Base-by-base conservation (phyloP, 1,284 basidiomycete species). In the Tetrapyrgos nigripes region DNA sequence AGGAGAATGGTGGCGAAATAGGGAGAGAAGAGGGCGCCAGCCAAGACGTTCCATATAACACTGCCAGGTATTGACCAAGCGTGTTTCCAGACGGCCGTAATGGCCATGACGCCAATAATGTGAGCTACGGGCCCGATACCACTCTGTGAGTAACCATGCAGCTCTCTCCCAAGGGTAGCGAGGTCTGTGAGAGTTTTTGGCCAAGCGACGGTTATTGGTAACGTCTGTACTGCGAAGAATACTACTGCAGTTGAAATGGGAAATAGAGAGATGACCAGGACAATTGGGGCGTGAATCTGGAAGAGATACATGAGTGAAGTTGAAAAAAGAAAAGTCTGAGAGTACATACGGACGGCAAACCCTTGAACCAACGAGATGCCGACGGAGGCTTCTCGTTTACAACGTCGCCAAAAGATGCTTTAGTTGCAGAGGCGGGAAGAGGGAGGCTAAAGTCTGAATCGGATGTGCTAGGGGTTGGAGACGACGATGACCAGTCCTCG, bases 21-120 rank as follows among this genome's bases (percentile, higher is more conserved):
- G 4, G 94, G 92, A 19, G 91, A 89, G 69, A 96, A 90, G 3
- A 96, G 75, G 11, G 92, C 92, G 37, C 94, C 94, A 11, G 91
- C 89, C n/a, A 96, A 81, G 35, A 96, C 93, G 72, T 96, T 96
- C 86, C 94, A 89, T 56, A 96, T 82, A 54, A 96, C 93, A 61
- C 92, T 94, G 4, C 94, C 94, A 4, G 94, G 94, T 51, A 97
- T 85, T 60, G 93, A 95, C 94, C 94, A 97, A 6, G 94, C 93
- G 72, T 97, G 94, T 75, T 95, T 96, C 93, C 93, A 97, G 33
- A 93, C 80, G 2, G 92, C 92, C 21, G 91, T 87, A n/a, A 94
- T 81, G 35, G 89, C 87, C 67, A 97, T 82, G 37, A 94, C 93
- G n/a, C 82, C 86, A 47, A 96, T 72, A 47, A 93, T 88, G 71